Evolutionary conservation across 768 basidiomycete species (phyloP), one percentile per base, ranked within the genome.

Genomic region (Serendipita sp.): DNA sequence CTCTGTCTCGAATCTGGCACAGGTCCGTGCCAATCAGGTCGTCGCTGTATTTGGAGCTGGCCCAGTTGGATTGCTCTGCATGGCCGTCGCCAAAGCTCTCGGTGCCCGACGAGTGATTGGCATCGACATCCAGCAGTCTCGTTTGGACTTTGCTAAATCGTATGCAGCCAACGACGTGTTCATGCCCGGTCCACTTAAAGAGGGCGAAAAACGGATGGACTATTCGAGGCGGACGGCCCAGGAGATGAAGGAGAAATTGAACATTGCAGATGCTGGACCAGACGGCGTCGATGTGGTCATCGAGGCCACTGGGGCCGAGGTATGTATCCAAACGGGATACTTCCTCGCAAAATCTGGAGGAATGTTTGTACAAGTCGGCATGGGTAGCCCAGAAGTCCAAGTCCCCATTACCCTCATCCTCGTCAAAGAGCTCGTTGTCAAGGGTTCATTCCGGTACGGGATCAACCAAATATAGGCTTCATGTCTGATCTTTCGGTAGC

Each of bases 81-180:
- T 94, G 88, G 93, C 91, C 4, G 91, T 92, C n/a, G 94, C 95
- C 4, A 93, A 87, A 72, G 93, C 94, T 2, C 78, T 95, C 53
- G 93, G 92, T 40, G 95, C 92, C 1, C 78, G 80, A 45, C 84
- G 87, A 55, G 79, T 95, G 66, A 81, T 98, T 66, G 93, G 86
- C 2, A 81, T 95, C 66, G 93, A 93, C 71, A 86, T 91, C 66
- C 79, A 84, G 63, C 76, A 81, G 36, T 73, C 78, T 33, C 85
- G 94, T 43, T 83, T 98, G 55, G 81, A 88, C 60, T 96, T 98
- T 71, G 92, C 94, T 16, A 87, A 86, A 73, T 69, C 70, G 33
- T 94, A 94, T 72, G 89, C 85, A 3, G 92, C 91, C 6, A 87
- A 91, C 3, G 84, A 92, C 65, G 74, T 78, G 31, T 89, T 82